phyloP scores from a whole-genome alignment of 1,139 yeast genomes.

The Suhomyces panamericanus region DNA sequence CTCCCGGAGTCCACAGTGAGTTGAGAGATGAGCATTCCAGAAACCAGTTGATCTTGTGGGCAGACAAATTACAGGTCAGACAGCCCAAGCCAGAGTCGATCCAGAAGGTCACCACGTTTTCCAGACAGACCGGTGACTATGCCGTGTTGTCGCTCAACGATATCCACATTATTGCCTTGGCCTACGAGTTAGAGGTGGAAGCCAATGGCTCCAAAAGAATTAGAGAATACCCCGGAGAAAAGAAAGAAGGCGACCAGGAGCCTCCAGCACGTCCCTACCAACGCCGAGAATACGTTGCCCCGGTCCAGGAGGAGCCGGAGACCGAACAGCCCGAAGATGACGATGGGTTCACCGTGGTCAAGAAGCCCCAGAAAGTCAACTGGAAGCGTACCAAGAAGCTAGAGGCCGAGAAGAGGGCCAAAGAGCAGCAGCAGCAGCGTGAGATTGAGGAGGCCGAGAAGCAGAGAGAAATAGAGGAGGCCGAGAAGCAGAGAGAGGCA shows the following conservation, averaged over 20 bases:
- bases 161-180: constrained; percentile 86
- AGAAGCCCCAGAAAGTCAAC: constrained; percentile 10
- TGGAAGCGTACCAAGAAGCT: constrained; percentile 9
- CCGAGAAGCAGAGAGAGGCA: constrained; percentile 14
- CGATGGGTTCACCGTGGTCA: constrained; percentile 10
- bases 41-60: constrained; percentile 77
- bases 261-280: constrained; percentile 15
- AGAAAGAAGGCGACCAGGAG: constrained; percentile 17
- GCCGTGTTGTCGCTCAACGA: constrained; percentile 87
- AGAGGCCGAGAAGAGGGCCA: not conserved
- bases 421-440: not conserved
- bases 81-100: constrained; percentile 74
- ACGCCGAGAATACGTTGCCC: constrained; percentile 6
- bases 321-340: constrained; percentile 13
- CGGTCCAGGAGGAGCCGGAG: constrained; percentile 10
- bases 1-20: constrained; percentile 89
- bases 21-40: constrained; percentile 84
- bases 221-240: constrained; percentile 73
- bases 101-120: constrained; percentile 68
- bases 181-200: constrained; percentile 83
- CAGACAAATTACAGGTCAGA: constrained; percentile 58
- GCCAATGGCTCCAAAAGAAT: constrained; percentile 65
- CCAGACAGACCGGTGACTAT: constrained; percentile 88
- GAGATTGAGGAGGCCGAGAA: not conserved
- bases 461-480: not conserved